Conservation (phyloP, 2,329 filamentous ascomycete genomes). For the Fusarium acutatum region DNA sequence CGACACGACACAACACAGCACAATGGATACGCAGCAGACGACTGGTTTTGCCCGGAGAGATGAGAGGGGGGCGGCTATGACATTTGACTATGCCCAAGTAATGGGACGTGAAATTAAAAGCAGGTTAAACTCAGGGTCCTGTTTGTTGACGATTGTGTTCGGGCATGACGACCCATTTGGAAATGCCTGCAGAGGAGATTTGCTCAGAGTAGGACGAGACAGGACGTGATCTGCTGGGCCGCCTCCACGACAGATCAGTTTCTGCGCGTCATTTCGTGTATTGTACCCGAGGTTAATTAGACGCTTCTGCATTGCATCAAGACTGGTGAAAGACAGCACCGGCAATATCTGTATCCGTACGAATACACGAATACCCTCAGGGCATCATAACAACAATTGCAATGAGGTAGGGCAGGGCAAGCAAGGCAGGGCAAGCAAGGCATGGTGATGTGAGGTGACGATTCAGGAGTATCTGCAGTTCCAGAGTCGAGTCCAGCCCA, state of each 20-base stretch:
- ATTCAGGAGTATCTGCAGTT: constrained; percentile 11
- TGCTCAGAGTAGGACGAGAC: neutral
- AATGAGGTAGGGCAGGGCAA: neutral
- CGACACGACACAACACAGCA: neutral
- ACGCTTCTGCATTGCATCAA: neutral
- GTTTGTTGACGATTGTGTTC: constrained; percentile 6
- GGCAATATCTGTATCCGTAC: neutral
- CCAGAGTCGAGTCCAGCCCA: neutral
- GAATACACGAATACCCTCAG: neutral
- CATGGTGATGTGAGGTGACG: constrained; percentile 13
- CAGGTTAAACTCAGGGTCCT: constrained; percentile 30
- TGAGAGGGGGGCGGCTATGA: constrained; percentile 22
- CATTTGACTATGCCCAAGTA: neutral
- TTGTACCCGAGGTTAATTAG: constrained; percentile 26
- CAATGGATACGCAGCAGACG: neutral
- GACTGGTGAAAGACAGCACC: neutral
- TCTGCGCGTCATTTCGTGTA: constrained; percentile 26
- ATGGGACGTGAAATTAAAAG: constrained; percentile 21
- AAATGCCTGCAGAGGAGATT: constrained; percentile 14
- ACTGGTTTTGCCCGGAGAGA: constrained; percentile 4
- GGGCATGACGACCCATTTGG: constrained; percentile 23
- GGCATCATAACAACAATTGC: neutral
- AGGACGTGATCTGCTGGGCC: constrained; percentile 26
- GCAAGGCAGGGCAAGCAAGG: neutral
- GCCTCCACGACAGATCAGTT: constrained; percentile 22